Percentiles rank a stretch among this genome's conserved stretches.
Conservation (phyloP, 2,329 filamentous ascomycete species). For the Trichoderma pleuroti region DNA sequence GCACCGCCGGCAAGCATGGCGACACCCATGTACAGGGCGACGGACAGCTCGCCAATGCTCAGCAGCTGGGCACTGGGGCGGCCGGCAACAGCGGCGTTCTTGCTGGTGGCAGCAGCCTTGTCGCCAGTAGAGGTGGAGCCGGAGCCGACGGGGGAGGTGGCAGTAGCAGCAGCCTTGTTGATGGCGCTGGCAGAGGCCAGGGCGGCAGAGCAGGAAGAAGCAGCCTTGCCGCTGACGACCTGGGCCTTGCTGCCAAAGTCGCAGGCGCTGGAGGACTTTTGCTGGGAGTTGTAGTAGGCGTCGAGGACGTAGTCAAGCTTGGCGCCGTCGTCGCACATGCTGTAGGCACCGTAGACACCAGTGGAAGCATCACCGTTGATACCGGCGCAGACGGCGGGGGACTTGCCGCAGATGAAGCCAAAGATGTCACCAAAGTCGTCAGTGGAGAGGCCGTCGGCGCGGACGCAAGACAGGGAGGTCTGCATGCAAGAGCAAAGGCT, state of each 20-base stretch:
- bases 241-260: slow-evolving; percentile 66
- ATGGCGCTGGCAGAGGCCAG: slow-evolving; percentile 61
- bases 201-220: slow-evolving; percentile 53
- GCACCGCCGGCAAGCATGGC: slow-evolving; percentile 50
- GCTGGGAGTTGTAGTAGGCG: slow-evolving; percentile 63
- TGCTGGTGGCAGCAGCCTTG: slow-evolving; percentile 26
- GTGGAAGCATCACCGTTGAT: slow-evolving; percentile 64
- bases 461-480: slow-evolving; percentile 66
- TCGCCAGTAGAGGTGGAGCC: slow-evolving; percentile 25
- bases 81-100: slow-evolving; percentile 37
- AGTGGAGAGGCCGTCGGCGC: slow-evolving; percentile 53
- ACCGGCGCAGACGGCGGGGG: slow-evolving; percentile 57
- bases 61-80: slow-evolving; percentile 39
- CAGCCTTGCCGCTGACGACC: slow-evolving; percentile 46
- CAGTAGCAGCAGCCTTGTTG: slow-evolving; percentile 46
- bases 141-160: slow-evolving; percentile 37
- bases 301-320: slow-evolving; percentile 73
- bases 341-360: slow-evolving; percentile 72
- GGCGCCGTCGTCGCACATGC: slow-evolving; percentile 68
- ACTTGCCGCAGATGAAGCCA: slow-evolving; percentile 63
- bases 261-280: slow-evolving; percentile 57
- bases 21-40: slow-evolving; percentile 51
- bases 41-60: slow-evolving; percentile 44
- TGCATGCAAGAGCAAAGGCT: slow-evolving; percentile 84
- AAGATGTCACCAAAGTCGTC: slow-evolving; percentile 68